A percentile compares a stretch with the other conserved stretches of the same genome.
Evolutionary conservation across 371 early-diverging fungal genomes (phyloP).

Genomic region (Entomophthora muscae): DNA sequence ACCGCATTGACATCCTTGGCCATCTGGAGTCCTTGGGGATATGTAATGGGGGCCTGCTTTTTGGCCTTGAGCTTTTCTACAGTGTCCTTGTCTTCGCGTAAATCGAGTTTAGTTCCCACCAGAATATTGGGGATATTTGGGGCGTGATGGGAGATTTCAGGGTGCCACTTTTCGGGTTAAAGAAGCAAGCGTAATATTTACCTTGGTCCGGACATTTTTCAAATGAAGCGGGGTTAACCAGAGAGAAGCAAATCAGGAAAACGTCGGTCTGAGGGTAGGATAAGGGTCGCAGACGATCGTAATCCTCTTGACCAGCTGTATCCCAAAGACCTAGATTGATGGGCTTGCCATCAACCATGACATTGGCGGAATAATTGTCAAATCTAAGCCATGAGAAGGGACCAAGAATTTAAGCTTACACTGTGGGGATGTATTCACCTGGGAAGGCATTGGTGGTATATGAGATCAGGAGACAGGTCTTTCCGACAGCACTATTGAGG

Average conservation of each 20-base stretch:
- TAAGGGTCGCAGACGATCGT: constrained; percentile 85
- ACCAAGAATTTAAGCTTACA: constrained; percentile 36
- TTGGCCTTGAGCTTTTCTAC: constrained; percentile 72
- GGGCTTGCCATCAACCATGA: constrained; percentile 85
- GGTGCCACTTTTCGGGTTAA: constrained; percentile 53
- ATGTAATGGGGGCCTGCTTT: constrained; percentile 78
- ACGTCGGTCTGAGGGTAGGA: constrained; percentile 92
- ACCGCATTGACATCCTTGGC: constrained; percentile 80
- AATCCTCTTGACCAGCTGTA: constrained; percentile 98
- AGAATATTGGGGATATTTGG: constrained; percentile 90
- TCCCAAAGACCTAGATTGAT: constrained; percentile 96
- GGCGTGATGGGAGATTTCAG: constrained; percentile 89
- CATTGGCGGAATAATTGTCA: constrained; percentile 91
- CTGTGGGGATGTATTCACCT: constrained; percentile 94
- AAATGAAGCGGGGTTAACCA: constrained; percentile 76
- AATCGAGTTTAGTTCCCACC: constrained; percentile 97
- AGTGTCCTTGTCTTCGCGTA: constrained; percentile 82
- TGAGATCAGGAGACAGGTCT: constrained; percentile 87
- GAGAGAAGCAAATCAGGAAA: constrained; percentile 75
- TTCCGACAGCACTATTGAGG: constrained; percentile 34
- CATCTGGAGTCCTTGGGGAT: constrained; percentile 75
- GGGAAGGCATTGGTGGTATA: constrained; percentile 97
- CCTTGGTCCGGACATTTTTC: constrained; percentile 80
- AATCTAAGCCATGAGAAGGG: constrained; percentile 32
- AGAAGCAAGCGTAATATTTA: constrained; percentile 13